phyloP scores from a whole-genome alignment of 805 yeast genomes.

The Metschnikowia santaceciliae region DNA sequence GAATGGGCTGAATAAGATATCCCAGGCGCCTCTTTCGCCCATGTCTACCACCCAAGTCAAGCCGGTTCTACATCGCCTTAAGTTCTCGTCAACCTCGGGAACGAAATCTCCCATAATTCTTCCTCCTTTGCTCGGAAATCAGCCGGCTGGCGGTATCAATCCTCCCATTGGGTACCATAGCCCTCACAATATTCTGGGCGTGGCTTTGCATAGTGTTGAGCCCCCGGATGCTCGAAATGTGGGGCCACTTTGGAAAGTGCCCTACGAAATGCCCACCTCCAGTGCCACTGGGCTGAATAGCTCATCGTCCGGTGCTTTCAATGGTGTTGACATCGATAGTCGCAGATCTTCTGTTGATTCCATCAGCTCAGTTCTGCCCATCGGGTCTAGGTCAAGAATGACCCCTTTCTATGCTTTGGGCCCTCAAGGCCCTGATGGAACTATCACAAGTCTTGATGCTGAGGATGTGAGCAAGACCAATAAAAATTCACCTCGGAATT shows the following conservation, averaged over 20 bases:
- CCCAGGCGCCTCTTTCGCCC: constrained; percentile 9
- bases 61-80: constrained; percentile 13
- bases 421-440: constrained; percentile 19
- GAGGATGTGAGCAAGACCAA: constrained; percentile 18
- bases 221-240: constrained; percentile 28
- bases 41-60: constrained; percentile 8
- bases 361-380: constrained; percentile 44
- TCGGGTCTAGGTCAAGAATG: constrained; percentile 28
- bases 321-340: constrained; percentile 14
- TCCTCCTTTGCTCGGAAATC: constrained; percentile 17
- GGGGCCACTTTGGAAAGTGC: constrained; percentile 58
- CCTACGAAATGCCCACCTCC: constrained; percentile 49
- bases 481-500: constrained; percentile 14
- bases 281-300: constrained; percentile 14
- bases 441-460: constrained; percentile 9
- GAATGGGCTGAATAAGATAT: not conserved
- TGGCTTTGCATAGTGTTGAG: not conserved
- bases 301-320: constrained; percentile 13
- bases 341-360: constrained; percentile 50
- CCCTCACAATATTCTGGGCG: not conserved
- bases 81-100: constrained; percentile 8
- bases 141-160: constrained; percentile 4
- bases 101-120: constrained; percentile 16
- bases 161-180: not conserved
- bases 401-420: constrained; percentile 27